phyloP scores from a whole-genome alignment of 2,329 filamentous ascomycete species.

The Coniochaeta ligniaria region DNA sequence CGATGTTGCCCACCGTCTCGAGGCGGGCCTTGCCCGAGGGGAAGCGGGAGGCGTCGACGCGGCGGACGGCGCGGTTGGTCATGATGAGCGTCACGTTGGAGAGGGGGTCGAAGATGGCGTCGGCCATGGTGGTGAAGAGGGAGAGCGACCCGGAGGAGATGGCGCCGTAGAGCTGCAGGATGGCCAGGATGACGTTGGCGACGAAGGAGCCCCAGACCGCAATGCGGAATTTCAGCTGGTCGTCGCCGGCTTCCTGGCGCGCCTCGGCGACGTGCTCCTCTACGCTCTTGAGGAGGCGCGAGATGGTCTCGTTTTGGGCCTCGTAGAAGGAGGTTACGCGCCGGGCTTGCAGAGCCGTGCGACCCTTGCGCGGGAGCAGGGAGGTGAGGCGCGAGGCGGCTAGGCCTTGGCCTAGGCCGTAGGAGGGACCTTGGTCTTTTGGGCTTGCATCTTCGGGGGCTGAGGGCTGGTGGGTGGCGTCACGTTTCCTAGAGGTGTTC shows the following conservation, averaged over 20 bases:
- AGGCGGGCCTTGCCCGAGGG: slow-evolving; percentile 90
- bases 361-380: slow-evolving; percentile 23
- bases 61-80: slow-evolving; percentile 79
- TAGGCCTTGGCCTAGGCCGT: background rate
- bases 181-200: slow-evolving; percentile 73
- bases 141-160: slow-evolving; percentile 84
- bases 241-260: slow-evolving; percentile 70
- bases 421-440: background rate
- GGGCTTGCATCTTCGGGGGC: slow-evolving; percentile 10
- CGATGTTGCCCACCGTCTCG: slow-evolving; percentile 92
- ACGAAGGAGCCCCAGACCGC: slow-evolving; percentile 61
- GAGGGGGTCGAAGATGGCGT: slow-evolving; percentile 87
- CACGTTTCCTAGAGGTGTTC: slow-evolving; percentile 72
- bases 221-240: slow-evolving; percentile 69
- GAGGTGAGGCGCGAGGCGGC: slow-evolving; percentile 9
- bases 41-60: slow-evolving; percentile 79
- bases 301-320: slow-evolving; percentile 86
- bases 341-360: slow-evolving; percentile 21
- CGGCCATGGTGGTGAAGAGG: slow-evolving; percentile 95
- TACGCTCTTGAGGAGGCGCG: slow-evolving; percentile 84
- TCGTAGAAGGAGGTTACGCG: slow-evolving; percentile 77
- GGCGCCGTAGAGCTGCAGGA: slow-evolving; percentile 83
- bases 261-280: slow-evolving; percentile 83
- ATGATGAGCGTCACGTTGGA: slow-evolving; percentile 84
- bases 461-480: slow-evolving; percentile 16